Evolutionary conservation across 495 filamentous ascomycete genomes (phyloP), one percentile per base, ranked within the genome.

Genomic region (Podospora fimiseda): DNA sequence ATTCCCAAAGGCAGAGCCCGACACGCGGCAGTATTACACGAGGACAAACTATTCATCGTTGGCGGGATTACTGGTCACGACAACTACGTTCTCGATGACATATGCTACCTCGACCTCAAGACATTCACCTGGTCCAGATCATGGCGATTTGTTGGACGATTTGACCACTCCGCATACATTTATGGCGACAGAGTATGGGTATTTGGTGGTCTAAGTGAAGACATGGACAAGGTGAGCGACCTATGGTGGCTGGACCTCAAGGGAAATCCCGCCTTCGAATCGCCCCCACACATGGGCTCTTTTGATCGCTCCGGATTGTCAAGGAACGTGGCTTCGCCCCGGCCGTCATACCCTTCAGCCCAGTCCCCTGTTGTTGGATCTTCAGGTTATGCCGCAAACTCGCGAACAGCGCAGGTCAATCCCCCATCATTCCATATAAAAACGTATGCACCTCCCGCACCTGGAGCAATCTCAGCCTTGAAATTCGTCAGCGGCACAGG

Each of bases 61-160:
- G 93, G 94, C 43, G 93, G 94, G 8, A 84, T 96, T 45, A 89
- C 86, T 9, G 90, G 88, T 1, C 86, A 89, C 52, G 88, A 90
- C 54, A 94, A 85, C 61, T 83, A 86, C 52, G 90, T 96, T 18
- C 75, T 96, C 27, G 92, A 97, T 57, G 93, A 97, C 64, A 86
- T 98, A 50, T 93, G 88, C 68, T 98, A 94, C 67, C 79, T 98
- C 41, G 93, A 98, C 63, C 74, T 98, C 49, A 95, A 94, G 75
- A 96, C 93, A 9, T 96, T 88, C 80, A 96, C 92, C 3, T 98
- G 93, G 93, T 97, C 93, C 47, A 81, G 89, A 44, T 86, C 89
- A 33, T 98, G 93, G 93, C 87, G 84, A 48, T 97, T 97, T 67
- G 90, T 94, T 15, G 80, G 87, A 21, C 81, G 93, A 11, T 98